phyloP scores from a whole-genome alignment of 169 alveolate species.

The Plasmodium vivax region DNA sequence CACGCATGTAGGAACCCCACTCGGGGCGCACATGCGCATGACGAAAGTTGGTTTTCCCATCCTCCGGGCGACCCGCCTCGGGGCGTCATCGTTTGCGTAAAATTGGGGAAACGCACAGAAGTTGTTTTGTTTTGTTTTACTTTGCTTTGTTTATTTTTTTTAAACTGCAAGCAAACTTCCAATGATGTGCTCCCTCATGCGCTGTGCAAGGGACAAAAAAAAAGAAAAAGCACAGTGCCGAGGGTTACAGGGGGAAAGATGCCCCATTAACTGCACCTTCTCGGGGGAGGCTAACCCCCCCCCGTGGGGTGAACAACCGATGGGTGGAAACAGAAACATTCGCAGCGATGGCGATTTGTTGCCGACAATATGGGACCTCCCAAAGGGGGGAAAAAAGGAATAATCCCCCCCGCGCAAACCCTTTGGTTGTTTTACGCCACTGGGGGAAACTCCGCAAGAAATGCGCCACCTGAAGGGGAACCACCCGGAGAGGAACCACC shows the following conservation, averaged over 20 bases:
- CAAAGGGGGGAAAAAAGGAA: background rate
- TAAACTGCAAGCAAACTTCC: background rate
- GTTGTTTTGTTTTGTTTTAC: background rate
- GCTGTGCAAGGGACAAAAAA: no score
- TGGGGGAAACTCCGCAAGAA: background rate
- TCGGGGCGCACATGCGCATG: background rate
- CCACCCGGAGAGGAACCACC: no score
- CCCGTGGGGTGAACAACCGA: background rate
- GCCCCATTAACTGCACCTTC: background rate
- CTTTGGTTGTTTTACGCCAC: background rate
- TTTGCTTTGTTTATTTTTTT: no score
- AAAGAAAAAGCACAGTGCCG: background rate
- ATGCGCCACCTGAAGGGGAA: background rate
- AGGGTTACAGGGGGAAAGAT: background rate
- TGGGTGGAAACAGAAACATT: background rate
- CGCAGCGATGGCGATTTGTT: background rate
- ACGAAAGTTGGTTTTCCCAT: background rate
- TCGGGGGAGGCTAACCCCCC: background rate
- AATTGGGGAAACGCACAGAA: background rate
- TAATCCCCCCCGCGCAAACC: background rate
- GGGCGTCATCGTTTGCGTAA: background rate
- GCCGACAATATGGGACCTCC: background rate
- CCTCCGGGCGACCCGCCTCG: background rate
- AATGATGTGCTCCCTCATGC: background rate
- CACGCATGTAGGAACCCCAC: background rate